Base-by-base conservation (phyloP, 2,329 filamentous ascomycete genomes). In the Hypoxylon sp. region DNA sequence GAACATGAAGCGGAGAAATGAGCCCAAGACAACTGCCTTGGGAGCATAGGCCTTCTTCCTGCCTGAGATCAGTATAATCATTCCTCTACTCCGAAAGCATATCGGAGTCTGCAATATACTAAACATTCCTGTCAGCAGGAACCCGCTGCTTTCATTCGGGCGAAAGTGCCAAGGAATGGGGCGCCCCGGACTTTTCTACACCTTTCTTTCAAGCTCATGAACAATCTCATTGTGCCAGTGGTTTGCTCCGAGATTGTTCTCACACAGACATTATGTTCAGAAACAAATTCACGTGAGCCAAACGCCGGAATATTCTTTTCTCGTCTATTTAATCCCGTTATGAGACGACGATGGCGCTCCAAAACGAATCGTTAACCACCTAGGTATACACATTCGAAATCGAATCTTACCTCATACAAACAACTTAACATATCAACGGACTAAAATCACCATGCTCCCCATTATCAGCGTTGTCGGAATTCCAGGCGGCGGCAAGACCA, bases 391-490 rank as follows among this genome's bases (percentile, higher is more conserved):
- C 36, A 40, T 18, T 14, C 16, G 3, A 36, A n/a, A 16, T 16
- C n/a, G 8, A 7, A 16, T 14, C 16, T 8, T 6, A 40, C 20
- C 36, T 40, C 8, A 40, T 20, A 6, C 9, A 8, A 40, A 3
- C 7, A 40, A 2, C 18, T 36, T 24, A 18, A 36, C 16, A 36
- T 14, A 48, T 24, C 11, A 12, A 33, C 30, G 4, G 5, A 30
- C 4, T 24, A 40, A 24, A 28, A 32, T 45, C 38, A 61, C 9
- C 14, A 67, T 61, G 45, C 20, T 67, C 30, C 67, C 58, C 8
- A 65, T 72, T 8, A 60, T 72, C 14, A 59, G 58, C 32, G 2
- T 72, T 7, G 36, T 61, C 14, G 70, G 69, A 22, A 32, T 56
- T 2, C 36, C 57, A 5, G 51, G 54, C 4, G 56, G 44, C 12